Base-by-base conservation (phyloP, 768 basidiomycete species). In the Glaciozyma martinii region DNA sequence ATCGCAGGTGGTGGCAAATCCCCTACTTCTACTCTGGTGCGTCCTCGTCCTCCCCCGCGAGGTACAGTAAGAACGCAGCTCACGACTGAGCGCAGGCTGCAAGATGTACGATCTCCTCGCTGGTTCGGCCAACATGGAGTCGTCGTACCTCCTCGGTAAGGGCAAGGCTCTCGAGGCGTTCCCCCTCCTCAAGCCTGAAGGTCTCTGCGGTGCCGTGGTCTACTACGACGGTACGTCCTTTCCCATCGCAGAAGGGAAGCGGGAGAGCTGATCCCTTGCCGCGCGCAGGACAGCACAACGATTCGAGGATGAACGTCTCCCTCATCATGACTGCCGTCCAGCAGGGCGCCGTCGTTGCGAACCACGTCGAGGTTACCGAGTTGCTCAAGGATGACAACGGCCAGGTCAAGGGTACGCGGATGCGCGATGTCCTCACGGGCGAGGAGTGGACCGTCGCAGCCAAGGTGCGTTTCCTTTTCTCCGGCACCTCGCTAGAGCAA, bases 291-390 rank as follows among this genome's bases (percentile, higher is more conserved):
- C 94, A 97, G 78, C 94, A 99, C 78, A 99, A 99, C 73, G 95
- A 99, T 73, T 87, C 94, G 1, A 84, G 94, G 19, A 99, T 98
- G 95, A 99, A 99, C 79, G 83, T 94, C 60, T 90, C 94, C 0
- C 80, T 99, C 40, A 82, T 94, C 73, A 85, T 97, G 84, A 95
- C 87, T 23, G 95, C 94, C 7, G 89, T 97, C 52, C 88, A 90
- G 73, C 84, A 88, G 59, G 93, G 93, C 52, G 91, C 93, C 7
- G 82, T 82, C 12, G 86, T 87, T 23, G 85, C 86, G 56, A 99
- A 98, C 80, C 89, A 99, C 78, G 85, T 84, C 75, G 87, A 92
- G 73, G 91, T 95, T 58, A 86, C 84, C 16, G 76, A 80, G 3
- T 80, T 99, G 6, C 82, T 85, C 77, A 94, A 94, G 77, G 61